Conservation (phyloP, 148 eudicot species). For the Chenopodium quinoa region DNA sequence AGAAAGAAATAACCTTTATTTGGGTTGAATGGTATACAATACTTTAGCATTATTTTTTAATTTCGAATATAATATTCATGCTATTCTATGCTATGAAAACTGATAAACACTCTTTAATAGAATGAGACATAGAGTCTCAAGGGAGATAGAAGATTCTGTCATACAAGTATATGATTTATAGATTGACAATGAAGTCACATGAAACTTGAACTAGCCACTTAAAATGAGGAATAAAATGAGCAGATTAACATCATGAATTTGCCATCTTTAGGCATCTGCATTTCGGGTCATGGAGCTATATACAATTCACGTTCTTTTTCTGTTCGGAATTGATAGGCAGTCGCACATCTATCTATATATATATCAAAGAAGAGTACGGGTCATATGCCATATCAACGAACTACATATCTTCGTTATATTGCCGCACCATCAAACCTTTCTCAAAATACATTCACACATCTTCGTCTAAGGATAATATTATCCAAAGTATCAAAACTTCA, state of each 20-base stretch:
- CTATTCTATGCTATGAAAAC: not conserved
- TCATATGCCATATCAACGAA: too few relatives aligned
- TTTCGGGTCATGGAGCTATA: not conserved
- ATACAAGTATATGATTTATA: not conserved
- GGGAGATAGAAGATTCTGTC: not conserved
- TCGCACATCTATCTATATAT: too few relatives aligned
- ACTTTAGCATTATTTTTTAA: not conserved
- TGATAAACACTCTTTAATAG: not conserved
- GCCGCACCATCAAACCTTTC: too few relatives aligned
- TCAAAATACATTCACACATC: too few relatives aligned
- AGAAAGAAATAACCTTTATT: not conserved
- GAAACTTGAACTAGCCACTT: not conserved
- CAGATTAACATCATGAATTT: not conserved
- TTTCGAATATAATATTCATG: constrained; percentile 1
- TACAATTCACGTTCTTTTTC: not conserved
- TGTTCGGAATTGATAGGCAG: too few relatives aligned
- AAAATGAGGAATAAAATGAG: not conserved
- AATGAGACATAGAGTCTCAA: not conserved
- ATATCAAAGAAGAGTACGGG: too few relatives aligned
- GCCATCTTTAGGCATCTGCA: not conserved
- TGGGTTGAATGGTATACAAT: not conserved
- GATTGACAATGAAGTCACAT: not conserved
- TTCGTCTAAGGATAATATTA: too few relatives aligned
- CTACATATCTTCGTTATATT: too few relatives aligned
- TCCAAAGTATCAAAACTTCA: too few relatives aligned